phyloP scores from a whole-genome alignment of 805 yeast genomes.

The Candida peoriensis region DNA sequence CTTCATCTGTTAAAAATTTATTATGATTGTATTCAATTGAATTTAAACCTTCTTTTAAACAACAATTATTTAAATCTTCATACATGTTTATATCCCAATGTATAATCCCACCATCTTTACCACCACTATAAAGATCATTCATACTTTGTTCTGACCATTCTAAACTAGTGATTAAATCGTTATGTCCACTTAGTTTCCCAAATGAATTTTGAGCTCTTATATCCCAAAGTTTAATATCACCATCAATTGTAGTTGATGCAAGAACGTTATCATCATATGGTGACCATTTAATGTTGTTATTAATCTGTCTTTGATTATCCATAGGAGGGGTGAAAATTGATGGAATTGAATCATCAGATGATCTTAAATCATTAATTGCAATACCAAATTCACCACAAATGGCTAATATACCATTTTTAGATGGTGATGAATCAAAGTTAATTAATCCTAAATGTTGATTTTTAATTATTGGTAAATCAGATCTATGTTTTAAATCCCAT shows the following conservation, averaged over 20 bases:
- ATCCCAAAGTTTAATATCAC: constrained; percentile 68
- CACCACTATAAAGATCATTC: constrained; percentile 54
- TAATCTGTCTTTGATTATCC: constrained; percentile 20
- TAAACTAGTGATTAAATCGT: constrained; percentile 47
- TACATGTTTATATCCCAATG: constrained; percentile 55
- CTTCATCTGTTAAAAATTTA: constrained; percentile 22
- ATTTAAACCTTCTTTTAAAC: constrained; percentile 41
- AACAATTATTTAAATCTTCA: constrained; percentile 33
- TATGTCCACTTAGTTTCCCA: constrained; percentile 51
- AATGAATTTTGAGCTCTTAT: constrained; percentile 53
- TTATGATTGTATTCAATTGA: constrained; percentile 30
- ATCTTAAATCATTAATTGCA: constrained; percentile 66
- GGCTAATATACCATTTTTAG: constrained; percentile 49
- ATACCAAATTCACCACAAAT: constrained; percentile 70
- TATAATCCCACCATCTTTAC: constrained; percentile 57
- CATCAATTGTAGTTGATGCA: constrained; percentile 59
- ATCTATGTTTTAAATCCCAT: constrained; percentile 64
- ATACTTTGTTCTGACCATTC: constrained; percentile 54
- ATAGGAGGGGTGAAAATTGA: constrained; percentile 38
- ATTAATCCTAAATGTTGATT: constrained; percentile 45
- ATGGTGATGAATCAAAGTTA: constrained; percentile 44
- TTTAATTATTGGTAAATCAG: constrained; percentile 54
- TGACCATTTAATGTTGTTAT: constrained; percentile 58
- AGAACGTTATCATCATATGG: constrained; percentile 52
- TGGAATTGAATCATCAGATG: constrained; percentile 20